Conservation (phyloP, 768 basidiomycete species). For the Mycena haematopus region DNA sequence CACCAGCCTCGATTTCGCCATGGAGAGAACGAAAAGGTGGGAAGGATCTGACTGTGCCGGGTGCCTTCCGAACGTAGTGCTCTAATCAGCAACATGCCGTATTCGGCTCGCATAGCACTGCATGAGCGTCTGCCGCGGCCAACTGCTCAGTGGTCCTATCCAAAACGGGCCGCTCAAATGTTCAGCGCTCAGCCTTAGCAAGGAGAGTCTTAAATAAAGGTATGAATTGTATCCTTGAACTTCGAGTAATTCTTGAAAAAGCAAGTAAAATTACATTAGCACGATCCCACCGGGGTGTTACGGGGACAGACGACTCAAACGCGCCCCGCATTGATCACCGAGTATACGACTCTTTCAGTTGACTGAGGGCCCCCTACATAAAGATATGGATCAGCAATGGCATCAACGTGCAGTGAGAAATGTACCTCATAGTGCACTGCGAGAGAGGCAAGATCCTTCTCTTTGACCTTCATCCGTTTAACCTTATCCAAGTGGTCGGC, state of each 20-base stretch:
- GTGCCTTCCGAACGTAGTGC: neutral
- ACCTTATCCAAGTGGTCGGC: constrained; percentile 75
- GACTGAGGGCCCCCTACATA: constrained; percentile 20
- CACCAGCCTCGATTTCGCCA: constrained; percentile 25
- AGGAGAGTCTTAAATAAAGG: too few species aligned
- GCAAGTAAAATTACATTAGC: too few species aligned
- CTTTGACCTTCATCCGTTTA: constrained; percentile 68
- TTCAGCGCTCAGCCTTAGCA: too few species aligned
- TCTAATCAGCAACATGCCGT: neutral
- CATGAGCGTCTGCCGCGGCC: too few species aligned
- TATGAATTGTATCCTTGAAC: too few species aligned
- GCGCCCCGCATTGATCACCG: constrained; percentile 1
- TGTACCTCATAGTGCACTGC: constrained; percentile 72
- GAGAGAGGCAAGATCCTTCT: constrained; percentile 64
- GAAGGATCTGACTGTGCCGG: neutral
- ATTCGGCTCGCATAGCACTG: too few species aligned
- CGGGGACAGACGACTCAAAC: too few species aligned
- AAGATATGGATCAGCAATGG: neutral
- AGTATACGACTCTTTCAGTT: constrained; percentile 26
- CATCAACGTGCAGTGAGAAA: constrained; percentile 2
- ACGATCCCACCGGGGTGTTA: too few species aligned
- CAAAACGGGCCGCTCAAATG: too few species aligned
- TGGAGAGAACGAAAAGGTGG: constrained; percentile 13
- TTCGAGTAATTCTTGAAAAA: too few species aligned
- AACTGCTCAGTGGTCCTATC: too few species aligned